Evolutionary conservation across 768 basidiomycete genomes (phyloP).

Genomic region (Leccinum disarticulatum): DNA sequence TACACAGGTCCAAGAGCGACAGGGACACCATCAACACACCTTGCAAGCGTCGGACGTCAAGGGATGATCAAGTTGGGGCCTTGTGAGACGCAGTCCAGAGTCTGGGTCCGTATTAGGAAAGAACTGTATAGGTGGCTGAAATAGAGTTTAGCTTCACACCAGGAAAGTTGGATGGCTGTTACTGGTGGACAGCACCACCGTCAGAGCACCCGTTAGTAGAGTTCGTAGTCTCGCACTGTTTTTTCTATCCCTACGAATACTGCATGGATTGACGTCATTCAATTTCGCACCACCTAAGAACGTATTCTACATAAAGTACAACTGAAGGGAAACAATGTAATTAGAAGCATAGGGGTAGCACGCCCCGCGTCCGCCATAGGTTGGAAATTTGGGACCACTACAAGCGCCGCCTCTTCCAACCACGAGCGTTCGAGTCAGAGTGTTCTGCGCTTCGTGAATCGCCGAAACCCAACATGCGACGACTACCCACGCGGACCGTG

Average conservation of each 20-base stretch:
- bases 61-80: neutral
- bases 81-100: neutral
- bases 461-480: neutral
- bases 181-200: no score
- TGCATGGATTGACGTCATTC: no score
- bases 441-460: neutral
- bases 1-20: neutral
- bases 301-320: no score
- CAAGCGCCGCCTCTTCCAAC: neutral
- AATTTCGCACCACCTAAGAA: no score
- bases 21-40: conserved; percentile 11
- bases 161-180: no score
- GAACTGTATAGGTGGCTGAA: conserved; percentile 31
- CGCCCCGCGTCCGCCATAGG: no score
- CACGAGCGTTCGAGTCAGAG: neutral
- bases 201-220: no score
- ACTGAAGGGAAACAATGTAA: no score
- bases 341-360: no score
- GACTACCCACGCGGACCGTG: neutral
- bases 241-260: no score
- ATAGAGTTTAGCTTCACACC: conserved; percentile 11
- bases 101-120: conserved; percentile 8
- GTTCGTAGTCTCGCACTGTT: no score
- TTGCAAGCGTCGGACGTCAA: conserved; percentile 17
- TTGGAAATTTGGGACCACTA: neutral